A percentile compares a stretch with the other conserved stretches of the same genome.
phyloP scores from a whole-genome alignment of 108 stramenopile genomes.

The Hondaea fermentalgiana region DNA sequence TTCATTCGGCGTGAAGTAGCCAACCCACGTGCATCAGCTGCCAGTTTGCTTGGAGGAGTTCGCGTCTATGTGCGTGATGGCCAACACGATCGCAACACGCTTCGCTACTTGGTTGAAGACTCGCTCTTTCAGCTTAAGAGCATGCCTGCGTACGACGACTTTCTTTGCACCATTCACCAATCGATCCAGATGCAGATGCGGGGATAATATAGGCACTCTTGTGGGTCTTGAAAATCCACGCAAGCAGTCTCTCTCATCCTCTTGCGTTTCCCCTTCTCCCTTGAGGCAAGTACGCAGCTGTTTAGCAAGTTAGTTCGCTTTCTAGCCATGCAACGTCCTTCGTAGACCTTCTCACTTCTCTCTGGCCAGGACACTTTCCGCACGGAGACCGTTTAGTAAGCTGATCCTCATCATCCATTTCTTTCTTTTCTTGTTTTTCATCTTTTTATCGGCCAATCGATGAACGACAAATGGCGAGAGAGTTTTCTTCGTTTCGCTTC shows the following conservation, averaged over 20 bases:
- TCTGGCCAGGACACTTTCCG: no score
- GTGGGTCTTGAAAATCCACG: neutral
- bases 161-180: neutral
- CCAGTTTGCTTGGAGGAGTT: neutral
- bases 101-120: neutral
- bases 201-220: neutral
- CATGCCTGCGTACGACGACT: neutral
- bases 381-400: no score
- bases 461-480: no score
- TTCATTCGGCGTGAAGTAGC: neutral
- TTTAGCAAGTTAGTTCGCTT: no score
- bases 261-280: neutral
- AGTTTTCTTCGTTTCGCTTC: no score
- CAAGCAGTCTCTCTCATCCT: neutral
- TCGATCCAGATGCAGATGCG: neutral
- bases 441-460: no score
- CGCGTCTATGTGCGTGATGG: neutral
- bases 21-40: neutral
- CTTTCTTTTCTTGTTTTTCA: no score
- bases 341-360: no score
- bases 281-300: no score
- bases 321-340: no score
- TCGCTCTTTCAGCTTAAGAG: neutral
- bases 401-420: no score
- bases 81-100: neutral